A percentile compares a stretch with the other conserved stretches of the same genome.
These are phyloP conservation scores for Trypanosoma cruzi DNA, from an alignment of 208 protist genomes.

Conservation along the genomic window DNA sequence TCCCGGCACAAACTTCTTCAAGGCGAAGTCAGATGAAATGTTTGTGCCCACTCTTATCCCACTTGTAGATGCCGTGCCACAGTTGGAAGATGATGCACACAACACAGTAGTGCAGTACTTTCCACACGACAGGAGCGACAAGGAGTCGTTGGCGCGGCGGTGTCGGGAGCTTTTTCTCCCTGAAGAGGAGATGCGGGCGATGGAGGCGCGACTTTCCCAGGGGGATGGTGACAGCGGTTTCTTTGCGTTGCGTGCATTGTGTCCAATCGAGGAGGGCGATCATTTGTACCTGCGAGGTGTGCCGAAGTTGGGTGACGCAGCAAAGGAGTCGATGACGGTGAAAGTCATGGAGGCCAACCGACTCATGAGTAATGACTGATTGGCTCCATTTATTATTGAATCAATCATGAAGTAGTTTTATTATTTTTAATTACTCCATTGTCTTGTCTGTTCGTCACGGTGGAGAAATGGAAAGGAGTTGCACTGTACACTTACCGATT, in stretches of 20 bases:
- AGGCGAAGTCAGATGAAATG: conserved; percentile 80
- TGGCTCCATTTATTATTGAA: not conserved
- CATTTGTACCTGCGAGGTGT: conserved; percentile 73
- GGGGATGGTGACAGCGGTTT: conserved; percentile 47
- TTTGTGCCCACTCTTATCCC: conserved; percentile 86
- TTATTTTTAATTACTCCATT: not conserved
- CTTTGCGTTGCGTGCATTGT: conserved; percentile 80
- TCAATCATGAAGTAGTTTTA: not conserved
- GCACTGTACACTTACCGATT: not conserved
- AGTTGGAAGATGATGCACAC: conserved; percentile 76
- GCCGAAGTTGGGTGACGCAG: conserved; percentile 42
- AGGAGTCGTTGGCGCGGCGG: conserved; percentile 39
- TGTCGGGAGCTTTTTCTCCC: conserved; percentile 50
- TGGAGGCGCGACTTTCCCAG: conserved; percentile 36
- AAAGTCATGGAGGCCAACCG: conserved; percentile 77
- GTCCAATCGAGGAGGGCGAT: conserved; percentile 61
- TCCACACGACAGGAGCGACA: conserved; percentile 38
- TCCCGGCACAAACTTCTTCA: conserved; percentile 87
- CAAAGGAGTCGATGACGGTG: conserved; percentile 53
- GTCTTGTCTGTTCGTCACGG: too few species aligned
- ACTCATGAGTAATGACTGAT: conserved; percentile 39
- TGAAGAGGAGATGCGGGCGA: conserved; percentile 30
- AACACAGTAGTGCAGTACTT: conserved; percentile 84
- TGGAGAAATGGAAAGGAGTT: not conserved
- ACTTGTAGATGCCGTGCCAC: conserved; percentile 76